These are phyloP conservation scores for Strigomonas galati DNA, from an alignment of 208 protist genomes.

Conservation along the genomic window DNA sequence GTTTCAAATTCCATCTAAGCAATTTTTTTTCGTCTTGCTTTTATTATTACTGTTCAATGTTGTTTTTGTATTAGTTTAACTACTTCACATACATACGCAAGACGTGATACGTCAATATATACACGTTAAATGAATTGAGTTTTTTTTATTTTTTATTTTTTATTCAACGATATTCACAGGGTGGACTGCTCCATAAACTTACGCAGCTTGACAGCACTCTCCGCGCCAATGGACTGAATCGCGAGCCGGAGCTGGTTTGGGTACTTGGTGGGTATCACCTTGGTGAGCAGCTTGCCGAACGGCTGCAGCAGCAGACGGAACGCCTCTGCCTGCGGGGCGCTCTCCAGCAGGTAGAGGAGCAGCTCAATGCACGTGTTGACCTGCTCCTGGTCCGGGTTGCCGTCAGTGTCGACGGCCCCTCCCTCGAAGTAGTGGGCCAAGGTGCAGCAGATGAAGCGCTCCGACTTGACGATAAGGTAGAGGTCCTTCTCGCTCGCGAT, in stretches of 20 bases:
- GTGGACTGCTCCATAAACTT: conserved; percentile 58
- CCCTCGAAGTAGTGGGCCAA: conserved; percentile 15
- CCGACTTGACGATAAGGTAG: conserved; percentile 20
- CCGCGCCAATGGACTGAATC: conserved; percentile 42
- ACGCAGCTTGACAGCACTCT: conserved; percentile 40
- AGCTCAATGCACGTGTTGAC: conserved; percentile 16
- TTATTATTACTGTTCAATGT: conserved; percentile 16
- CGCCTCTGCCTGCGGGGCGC: conserved; percentile 12
- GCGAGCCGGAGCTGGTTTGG: conserved; percentile 32
- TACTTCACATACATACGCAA: not conserved
- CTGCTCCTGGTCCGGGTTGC: conserved; percentile 3
- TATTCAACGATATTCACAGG: not conserved
- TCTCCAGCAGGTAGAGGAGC: conserved; percentile 13
- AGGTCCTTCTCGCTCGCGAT: conserved; percentile 6
- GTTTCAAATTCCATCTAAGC: not conserved
- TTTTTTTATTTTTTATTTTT: conserved; percentile 1
- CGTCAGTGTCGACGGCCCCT: not conserved
- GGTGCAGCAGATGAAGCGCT: conserved; percentile 18
- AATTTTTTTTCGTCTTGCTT: not conserved
- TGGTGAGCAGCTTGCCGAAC: conserved; percentile 33
- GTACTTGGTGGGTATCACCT: conserved; percentile 28
- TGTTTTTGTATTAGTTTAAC: not conserved
- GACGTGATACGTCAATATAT: not conserved
- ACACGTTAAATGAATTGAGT: not conserved
- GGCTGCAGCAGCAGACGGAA: conserved; percentile 6